These are phyloP conservation scores for Rachicladosporium sp. DNA, from an alignment of 2,329 filamentous ascomycete genomes.

Conservation along the genomic window DNA sequence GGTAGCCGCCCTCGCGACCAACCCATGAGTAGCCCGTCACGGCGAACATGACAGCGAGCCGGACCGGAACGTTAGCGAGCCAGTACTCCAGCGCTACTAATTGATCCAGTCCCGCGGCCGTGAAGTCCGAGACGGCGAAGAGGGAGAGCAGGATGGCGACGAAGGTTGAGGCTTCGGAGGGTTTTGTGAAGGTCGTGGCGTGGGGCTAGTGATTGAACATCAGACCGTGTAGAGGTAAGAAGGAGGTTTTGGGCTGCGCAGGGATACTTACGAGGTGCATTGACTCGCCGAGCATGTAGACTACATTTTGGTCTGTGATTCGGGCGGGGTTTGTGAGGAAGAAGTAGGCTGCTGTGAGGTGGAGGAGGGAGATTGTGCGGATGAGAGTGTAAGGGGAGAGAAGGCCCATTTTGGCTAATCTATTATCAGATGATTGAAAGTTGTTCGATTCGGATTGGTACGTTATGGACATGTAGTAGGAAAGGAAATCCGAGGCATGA, in stretches of 20 bases:
- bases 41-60: constrained; percentile 49
- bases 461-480: too few relatives aligned
- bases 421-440: too few relatives aligned
- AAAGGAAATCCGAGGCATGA: too few relatives aligned
- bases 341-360: constrained; percentile 72
- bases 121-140: constrained; percentile 36
- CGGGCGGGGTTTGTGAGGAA: constrained; percentile 61
- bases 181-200: constrained; percentile 53
- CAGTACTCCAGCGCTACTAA: constrained; percentile 34
- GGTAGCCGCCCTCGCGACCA: constrained; percentile 42
- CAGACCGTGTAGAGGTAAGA: constrained; percentile 2
- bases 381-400: constrained; percentile 72
- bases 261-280: constrained; percentile 57
- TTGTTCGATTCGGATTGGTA: too few relatives aligned
- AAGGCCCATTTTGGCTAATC: constrained; percentile 51
- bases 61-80: constrained; percentile 47
- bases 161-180: constrained; percentile 55
- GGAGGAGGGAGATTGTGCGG: constrained; percentile 68
- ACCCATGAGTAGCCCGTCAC: constrained; percentile 54
- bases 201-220: constrained; percentile 39
- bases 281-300: constrained; percentile 70
- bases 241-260: background rate
- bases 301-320: constrained; percentile 66
- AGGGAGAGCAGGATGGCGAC: constrained; percentile 59
- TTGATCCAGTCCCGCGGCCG: constrained; percentile 33